Conservation (phyloP, 768 basidiomycete species). For the Amanita brunnescens region DNA sequence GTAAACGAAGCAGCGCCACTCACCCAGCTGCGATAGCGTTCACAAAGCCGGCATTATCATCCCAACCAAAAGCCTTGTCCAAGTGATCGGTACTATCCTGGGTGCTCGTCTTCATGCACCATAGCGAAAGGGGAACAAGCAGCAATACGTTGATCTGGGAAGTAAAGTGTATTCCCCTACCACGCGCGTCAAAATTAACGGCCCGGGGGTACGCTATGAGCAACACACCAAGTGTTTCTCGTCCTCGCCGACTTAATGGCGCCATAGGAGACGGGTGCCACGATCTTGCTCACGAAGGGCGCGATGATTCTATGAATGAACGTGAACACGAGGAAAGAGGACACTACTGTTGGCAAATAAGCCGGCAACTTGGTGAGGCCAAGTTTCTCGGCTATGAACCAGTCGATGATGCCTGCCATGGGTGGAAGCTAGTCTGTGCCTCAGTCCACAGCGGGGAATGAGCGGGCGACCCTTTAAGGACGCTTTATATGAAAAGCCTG, state of each 20-base stretch:
- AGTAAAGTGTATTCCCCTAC: constrained; percentile 61
- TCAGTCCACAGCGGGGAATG: not conserved
- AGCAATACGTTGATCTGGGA: constrained; percentile 68
- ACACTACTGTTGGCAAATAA: constrained; percentile 44
- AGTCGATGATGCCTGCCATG: constrained; percentile 2
- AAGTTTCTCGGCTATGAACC: constrained; percentile 20
- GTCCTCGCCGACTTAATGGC: constrained; percentile 29
- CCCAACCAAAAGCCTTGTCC: constrained; percentile 59
- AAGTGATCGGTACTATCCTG: constrained; percentile 47
- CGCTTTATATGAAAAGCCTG: not conserved
- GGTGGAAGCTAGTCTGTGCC: not conserved
- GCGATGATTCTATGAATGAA: constrained; percentile 49
- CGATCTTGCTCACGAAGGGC: constrained; percentile 38
- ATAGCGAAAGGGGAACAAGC: constrained; percentile 55
- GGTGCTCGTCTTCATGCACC: constrained; percentile 32
- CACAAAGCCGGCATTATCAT: constrained; percentile 44
- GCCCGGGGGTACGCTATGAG: not conserved
- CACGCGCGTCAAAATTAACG: constrained; percentile 8
- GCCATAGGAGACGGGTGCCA: constrained; percentile 44
- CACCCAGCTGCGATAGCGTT: constrained; percentile 68
- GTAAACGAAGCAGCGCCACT: constrained; percentile 13
- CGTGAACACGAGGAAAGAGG: constrained; percentile 49
- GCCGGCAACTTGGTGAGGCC: constrained; percentile 47
- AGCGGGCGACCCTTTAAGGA: not conserved
- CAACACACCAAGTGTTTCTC: constrained; percentile 53